These are phyloP conservation scores for Apiotrichum brassicae DNA, from an alignment of 1,284 basidiomycete genomes.

Conservation along the genomic window DNA sequence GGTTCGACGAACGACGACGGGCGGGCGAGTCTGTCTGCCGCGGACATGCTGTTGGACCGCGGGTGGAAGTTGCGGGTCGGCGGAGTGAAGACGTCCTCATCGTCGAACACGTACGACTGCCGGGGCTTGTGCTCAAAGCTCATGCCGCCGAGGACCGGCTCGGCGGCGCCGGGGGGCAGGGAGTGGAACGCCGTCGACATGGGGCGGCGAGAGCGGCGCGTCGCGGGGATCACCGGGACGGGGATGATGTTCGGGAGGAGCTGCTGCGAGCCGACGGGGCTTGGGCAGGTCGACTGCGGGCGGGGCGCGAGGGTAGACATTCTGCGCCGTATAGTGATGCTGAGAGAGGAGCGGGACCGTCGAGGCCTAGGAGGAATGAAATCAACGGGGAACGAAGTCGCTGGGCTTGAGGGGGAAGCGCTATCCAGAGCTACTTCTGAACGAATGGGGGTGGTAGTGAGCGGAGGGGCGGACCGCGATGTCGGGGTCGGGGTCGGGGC, in stretches of 20 bases:
- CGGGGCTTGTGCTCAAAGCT: constrained; percentile 1
- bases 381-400: neutral
- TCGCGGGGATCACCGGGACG: neutral
- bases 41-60: neutral
- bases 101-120: neutral
- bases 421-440: constrained; percentile 1
- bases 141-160: constrained; percentile 4
- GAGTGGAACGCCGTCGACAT: neutral
- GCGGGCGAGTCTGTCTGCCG: neutral
- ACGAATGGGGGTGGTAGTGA: neutral
- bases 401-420: neutral
- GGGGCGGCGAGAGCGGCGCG: neutral
- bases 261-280: neutral
- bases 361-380: neutral
- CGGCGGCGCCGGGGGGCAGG: constrained; percentile 14
- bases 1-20: neutral
- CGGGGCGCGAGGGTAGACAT: neutral
- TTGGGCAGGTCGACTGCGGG: neutral
- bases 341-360: neutral
- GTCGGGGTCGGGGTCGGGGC: neutral
- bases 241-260: neutral
- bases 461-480: neutral
- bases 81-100: neutral
- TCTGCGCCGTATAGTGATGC: neutral
- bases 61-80: neutral